Percentiles rank a stretch among this genome's conserved stretches.
These are phyloP conservation scores for Neurospora sp. DNA, from an alignment of 495 filamentous ascomycete species.

Conservation along the genomic window DNA sequence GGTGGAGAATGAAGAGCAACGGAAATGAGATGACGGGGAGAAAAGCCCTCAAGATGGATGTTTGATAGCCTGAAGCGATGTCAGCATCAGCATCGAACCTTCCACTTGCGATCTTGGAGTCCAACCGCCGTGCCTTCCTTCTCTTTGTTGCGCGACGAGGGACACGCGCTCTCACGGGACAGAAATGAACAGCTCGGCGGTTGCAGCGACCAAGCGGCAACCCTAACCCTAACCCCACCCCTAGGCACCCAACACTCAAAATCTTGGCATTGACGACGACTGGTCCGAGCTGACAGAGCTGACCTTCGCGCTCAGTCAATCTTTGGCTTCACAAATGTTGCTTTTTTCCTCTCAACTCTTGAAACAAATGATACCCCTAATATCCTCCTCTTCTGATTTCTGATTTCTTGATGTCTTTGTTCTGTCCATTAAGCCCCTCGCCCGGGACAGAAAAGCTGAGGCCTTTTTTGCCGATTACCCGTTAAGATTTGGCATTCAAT, in stretches of 20 bases:
- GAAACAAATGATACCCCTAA: background rate
- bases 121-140: background rate
- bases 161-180: background rate
- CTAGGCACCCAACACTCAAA: background rate
- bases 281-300: background rate
- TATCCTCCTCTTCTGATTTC: background rate
- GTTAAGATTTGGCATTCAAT: too few relatives aligned
- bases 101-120: background rate
- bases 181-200: conserved; percentile 4
- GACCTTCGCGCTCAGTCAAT: background rate
- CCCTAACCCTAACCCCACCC: conserved; percentile 9
- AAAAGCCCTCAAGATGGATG: background rate
- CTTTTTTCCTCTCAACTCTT: background rate
- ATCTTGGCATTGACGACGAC: background rate
- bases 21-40: background rate
- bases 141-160: background rate
- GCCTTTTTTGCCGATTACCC: too few relatives aligned
- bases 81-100: background rate
- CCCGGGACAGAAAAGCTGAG: too few relatives aligned
- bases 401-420: background rate
- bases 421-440: background rate
- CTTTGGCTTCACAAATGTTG: background rate
- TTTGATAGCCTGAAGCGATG: background rate
- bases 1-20: background rate
- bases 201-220: background rate